Evolutionary conservation across 2,329 filamentous ascomycete species (phyloP).

Genomic region (Pseudomassariella vexata): DNA sequence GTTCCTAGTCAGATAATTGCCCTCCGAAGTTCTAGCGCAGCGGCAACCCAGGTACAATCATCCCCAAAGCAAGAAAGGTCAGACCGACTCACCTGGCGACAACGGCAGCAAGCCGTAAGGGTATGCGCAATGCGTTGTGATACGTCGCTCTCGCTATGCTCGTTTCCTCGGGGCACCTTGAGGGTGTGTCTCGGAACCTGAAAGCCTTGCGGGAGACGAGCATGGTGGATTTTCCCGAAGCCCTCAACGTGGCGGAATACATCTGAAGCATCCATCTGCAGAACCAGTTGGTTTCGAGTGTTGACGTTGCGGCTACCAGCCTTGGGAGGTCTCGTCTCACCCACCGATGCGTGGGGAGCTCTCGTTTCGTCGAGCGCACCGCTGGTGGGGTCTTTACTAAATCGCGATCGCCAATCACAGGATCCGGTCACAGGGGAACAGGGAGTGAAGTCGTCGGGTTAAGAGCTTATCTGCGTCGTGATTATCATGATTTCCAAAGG

Average conservation of each 20-base stretch:
- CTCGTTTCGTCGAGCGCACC: too few relatives aligned
- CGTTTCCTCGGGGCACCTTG: constrained; percentile 22
- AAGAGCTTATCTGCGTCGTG: too few relatives aligned
- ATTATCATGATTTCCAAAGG: too few relatives aligned
- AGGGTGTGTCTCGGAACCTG: constrained; percentile 22
- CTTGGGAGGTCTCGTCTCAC: constrained; percentile 2
- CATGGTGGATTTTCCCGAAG: constrained; percentile 38
- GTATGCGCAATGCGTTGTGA: constrained; percentile 68
- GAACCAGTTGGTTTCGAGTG: too few relatives aligned
- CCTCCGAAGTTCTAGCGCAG: background rate
- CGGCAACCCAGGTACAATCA: constrained; percentile 1
- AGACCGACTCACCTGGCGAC: constrained; percentile 58
- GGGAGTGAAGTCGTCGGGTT: too few relatives aligned
- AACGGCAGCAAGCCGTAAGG: constrained; percentile 73
- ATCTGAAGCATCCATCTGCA: constrained; percentile 52
- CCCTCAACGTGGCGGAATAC: constrained; percentile 51
- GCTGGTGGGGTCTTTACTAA: too few relatives aligned
- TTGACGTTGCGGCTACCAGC: constrained; percentile 8
- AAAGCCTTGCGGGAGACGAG: constrained; percentile 28
- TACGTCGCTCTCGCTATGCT: constrained; percentile 44
- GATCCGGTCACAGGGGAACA: too few relatives aligned
- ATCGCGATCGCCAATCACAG: too few relatives aligned
- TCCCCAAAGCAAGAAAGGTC: background rate
- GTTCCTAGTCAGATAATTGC: constrained; percentile 5
- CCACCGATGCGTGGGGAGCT: constrained; percentile 8